Evolutionary conservation across 2,329 filamentous ascomycete species (phyloP), one percentile per base, ranked within the genome.

Genomic region (Penicillium sp.): DNA sequence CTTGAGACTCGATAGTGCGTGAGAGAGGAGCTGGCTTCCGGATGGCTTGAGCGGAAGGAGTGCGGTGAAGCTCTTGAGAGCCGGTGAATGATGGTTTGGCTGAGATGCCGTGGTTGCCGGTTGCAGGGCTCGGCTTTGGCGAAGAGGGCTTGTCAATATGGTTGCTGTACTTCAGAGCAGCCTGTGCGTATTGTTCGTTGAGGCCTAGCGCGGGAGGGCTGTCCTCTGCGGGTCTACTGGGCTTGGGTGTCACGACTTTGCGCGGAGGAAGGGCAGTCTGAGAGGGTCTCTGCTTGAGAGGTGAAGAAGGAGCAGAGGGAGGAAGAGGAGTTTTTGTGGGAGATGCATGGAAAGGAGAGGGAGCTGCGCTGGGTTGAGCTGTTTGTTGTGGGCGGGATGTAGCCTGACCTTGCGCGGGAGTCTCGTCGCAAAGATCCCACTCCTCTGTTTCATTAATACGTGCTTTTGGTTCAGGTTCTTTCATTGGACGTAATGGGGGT

Each of bases 401-500:
- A 10, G 67, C 68, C 18, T 69, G 65, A 48, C 65, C 65, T 11
- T 58, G 57, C 29, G 5, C 24, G 5, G 54, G 24, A 27, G 54
- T 31, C 9, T 61, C 65, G 34, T 62, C 66, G 47, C 67, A 66
- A 27, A 67, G 51, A 50, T 75, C 70, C 59, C 67, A 67, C 16
- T 71, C 68, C 24, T 62, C 59, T 18, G 62, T 53, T 18, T 65
- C 65, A 11, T 84, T 77, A 32, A 83, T 81, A 54, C 92, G 83
- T 16, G 88, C 84, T 70, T 96, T 96, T 16, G 89, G 87, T 11
- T 88, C 88, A 31, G 88, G 88, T 56, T 92, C 90, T 61, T 90
- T 92, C 86, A 96, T 85, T 0, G 86, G 80, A 62, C 88, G 82
- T 45, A 90, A 77, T 3, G 87, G 87, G 43, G 83, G 68, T 29